A percentile compares a stretch with the other conserved stretches of the same genome.
Conservation (phyloP, 768 basidiomycete genomes). For the Macrolepiota albuminosa region DNA sequence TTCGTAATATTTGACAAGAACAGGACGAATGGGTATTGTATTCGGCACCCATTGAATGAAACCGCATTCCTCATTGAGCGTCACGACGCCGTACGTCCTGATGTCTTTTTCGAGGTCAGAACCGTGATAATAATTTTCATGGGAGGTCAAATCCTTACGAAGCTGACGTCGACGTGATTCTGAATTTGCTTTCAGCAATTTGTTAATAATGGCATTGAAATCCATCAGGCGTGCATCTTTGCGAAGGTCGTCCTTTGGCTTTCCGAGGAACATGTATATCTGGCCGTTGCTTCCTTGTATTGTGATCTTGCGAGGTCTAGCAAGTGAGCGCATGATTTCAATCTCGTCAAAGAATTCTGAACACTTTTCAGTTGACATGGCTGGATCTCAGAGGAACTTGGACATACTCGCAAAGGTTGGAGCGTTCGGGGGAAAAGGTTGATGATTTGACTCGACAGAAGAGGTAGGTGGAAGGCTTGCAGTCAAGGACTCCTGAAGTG, state of each 20-base stretch:
- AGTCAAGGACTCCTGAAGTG: slow-evolving; percentile 89
- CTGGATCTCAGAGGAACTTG: neutral
- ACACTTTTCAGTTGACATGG: neutral
- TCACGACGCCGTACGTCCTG: slow-evolving; percentile 97
- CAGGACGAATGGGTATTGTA: slow-evolving; percentile 75
- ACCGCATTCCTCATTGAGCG: slow-evolving; percentile 95
- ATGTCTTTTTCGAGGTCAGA: slow-evolving; percentile 56
- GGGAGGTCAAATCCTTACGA: slow-evolving; percentile 45
- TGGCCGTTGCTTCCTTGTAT: slow-evolving; percentile 81
- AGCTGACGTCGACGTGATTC: slow-evolving; percentile 89
- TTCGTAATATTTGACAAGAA: slow-evolving; percentile 68
- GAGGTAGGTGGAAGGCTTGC: slow-evolving; percentile 81
- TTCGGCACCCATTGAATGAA: slow-evolving; percentile 99
- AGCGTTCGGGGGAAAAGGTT: slow-evolving; percentile 74
- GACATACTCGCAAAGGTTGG: slow-evolving; percentile 72
- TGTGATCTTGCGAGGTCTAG: slow-evolving; percentile 86
- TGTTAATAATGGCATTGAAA: slow-evolving; percentile 96
- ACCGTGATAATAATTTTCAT: neutral
- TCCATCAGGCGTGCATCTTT: slow-evolving; percentile 99
- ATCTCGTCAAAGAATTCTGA: slow-evolving; percentile 79
- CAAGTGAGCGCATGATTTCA: slow-evolving; percentile 87
- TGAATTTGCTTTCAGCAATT: slow-evolving; percentile 87
- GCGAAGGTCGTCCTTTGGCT: slow-evolving; percentile 94
- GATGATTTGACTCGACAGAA: slow-evolving; percentile 52
- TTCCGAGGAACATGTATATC: slow-evolving; percentile 87